phyloP scores from a whole-genome alignment of 1,284 basidiomycete species.

The Rhodotorula mucilaginosa region DNA sequence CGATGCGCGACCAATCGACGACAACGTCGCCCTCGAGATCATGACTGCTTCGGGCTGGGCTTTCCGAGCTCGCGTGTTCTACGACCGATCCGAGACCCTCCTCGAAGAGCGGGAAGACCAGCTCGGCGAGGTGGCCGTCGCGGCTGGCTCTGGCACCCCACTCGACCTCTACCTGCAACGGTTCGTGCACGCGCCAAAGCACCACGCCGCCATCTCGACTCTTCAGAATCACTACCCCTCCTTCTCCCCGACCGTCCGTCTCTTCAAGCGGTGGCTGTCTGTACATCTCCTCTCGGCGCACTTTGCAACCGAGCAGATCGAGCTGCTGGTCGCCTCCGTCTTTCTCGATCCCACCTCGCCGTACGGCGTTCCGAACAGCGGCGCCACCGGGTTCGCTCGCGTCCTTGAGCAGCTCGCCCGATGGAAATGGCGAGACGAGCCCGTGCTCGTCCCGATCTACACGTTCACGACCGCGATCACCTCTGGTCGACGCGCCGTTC shows the following conservation, averaged over 20 bases:
- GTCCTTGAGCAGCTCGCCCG: conserved; percentile 70
- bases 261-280: conserved; percentile 89
- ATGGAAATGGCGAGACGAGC: conserved; percentile 70
- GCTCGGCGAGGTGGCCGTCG: conserved; percentile 7
- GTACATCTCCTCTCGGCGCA: conserved; percentile 82
- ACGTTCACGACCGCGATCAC: conserved; percentile 47
- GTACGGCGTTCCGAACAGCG: conserved; percentile 51
- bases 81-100: conserved; percentile 78
- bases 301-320: conserved; percentile 72
- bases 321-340: conserved; percentile 71
- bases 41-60: conserved; percentile 80
- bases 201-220: conserved; percentile 79
- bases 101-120: conserved; percentile 56
- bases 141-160: conserved; percentile 42
- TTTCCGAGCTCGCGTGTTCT: conserved; percentile 78
- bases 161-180: conserved; percentile 64
- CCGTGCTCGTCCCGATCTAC: conserved; percentile 56
- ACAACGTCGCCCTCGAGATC: conserved; percentile 73
- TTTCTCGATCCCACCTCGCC: conserved; percentile 52
- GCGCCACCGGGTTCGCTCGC: conserved; percentile 68
- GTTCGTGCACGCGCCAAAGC: conserved; percentile 75
- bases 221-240: conserved; percentile 76
- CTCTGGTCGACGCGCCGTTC: conserved; percentile 38
- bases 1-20: conserved; percentile 61
- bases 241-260: conserved; percentile 76